Conservation (phyloP, 495 filamentous ascomycete species). For the Achaetomiella virescens region DNA sequence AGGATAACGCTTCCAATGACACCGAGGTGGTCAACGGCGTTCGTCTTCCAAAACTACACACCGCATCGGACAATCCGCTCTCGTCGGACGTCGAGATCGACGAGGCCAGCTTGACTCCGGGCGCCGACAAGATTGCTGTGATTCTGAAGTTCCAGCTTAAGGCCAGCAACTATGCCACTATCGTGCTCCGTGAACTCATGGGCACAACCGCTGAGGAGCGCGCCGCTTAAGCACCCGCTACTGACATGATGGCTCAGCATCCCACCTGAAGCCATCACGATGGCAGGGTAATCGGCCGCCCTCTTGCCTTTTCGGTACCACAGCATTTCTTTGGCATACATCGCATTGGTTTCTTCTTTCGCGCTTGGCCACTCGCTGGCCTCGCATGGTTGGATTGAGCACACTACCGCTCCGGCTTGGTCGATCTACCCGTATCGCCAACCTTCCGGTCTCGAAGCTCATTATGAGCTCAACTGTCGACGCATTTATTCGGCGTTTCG, state of each 20-base stretch:
- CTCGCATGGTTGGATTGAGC: not conserved
- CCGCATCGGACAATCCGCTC: slow-evolving; percentile 26
- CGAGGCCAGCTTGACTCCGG: slow-evolving; percentile 13
- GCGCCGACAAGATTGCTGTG: slow-evolving; percentile 62
- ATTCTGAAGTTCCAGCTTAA: slow-evolving; percentile 80
- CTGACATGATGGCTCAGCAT: not conserved
- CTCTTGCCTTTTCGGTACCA: not conserved
- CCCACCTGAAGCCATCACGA: not conserved
- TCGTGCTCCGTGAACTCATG: slow-evolving; percentile 80
- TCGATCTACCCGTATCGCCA: not conserved
- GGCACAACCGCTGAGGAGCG: slow-evolving; percentile 21
- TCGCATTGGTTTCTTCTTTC: not conserved
- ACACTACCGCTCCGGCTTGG: not conserved
- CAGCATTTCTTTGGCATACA: not conserved
- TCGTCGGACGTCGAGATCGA: slow-evolving; percentile 4
- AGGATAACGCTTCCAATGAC: not conserved
- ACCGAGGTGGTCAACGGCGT: slow-evolving; percentile 11
- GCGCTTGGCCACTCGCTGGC: not conserved
- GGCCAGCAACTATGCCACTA: slow-evolving; percentile 86
- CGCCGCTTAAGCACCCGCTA: not conserved
- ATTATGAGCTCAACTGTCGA: not conserved
- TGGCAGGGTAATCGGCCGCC: not conserved
- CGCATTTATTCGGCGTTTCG: too few species aligned
- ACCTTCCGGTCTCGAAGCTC: not conserved
- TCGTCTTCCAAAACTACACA: slow-evolving; percentile 14